phyloP scores from a whole-genome alignment of 139 green algal species.

The Zygnema cylindricum region DNA sequence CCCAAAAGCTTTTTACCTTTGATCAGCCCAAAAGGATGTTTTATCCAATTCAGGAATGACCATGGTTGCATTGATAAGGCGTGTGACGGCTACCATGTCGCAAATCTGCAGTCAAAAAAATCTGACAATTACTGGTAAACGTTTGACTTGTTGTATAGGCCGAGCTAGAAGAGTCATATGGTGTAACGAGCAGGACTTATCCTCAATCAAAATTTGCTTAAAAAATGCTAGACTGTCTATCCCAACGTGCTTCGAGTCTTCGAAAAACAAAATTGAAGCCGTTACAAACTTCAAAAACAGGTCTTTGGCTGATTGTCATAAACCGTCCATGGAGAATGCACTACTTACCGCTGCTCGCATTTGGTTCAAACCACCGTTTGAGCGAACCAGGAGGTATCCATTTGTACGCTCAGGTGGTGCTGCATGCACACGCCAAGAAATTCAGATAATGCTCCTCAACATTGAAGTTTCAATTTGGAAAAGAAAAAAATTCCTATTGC shows the following conservation, averaged over 20 bases:
- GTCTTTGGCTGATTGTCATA: no score
- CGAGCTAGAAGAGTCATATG: background rate
- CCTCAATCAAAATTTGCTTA: background rate
- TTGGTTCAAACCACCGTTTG: slow-evolving; percentile 56
- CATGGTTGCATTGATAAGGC: slow-evolving; percentile 47
- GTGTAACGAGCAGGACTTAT: background rate
- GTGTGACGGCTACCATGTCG: slow-evolving; percentile 56
- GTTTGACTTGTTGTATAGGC: background rate
- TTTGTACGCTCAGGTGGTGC: slow-evolving; percentile 33
- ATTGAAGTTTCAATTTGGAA: background rate
- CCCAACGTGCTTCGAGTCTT: no score
- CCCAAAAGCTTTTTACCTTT: slow-evolving; percentile 33
- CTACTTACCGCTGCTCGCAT: slow-evolving; percentile 57
- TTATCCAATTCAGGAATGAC: slow-evolving; percentile 58
- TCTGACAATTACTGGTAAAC: background rate
- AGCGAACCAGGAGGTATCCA: slow-evolving; percentile 50
- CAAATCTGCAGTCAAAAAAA: slow-evolving; percentile 35
- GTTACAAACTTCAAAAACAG: slow-evolving; percentile 16
- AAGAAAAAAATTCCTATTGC: background rate
- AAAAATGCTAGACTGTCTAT: background rate
- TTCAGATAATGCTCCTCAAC: background rate
- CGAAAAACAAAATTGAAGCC: no score
- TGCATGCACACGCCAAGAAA: slow-evolving; percentile 2
- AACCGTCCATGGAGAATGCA: no score
- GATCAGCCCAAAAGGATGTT: slow-evolving; percentile 61